phyloP scores from a whole-genome alignment of 345 rosid genomes.

The Reutealis trisperma region DNA sequence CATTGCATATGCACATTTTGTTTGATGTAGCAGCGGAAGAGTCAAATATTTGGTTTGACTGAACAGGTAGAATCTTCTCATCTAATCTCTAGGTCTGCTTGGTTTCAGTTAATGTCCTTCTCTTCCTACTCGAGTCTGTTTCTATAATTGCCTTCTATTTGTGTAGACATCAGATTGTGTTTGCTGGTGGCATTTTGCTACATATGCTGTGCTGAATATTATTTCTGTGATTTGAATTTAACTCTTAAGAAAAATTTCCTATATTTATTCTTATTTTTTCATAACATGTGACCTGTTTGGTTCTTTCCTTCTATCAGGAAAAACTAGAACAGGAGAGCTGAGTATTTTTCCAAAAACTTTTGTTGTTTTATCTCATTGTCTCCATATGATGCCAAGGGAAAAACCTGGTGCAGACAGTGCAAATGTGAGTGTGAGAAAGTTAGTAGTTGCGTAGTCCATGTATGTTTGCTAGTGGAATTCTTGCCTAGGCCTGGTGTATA shows the following conservation, averaged over 20 bases:
- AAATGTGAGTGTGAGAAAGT: constrained; percentile 44
- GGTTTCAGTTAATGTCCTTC: not conserved
- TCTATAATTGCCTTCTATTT: not conserved
- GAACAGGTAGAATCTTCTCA: not conserved
- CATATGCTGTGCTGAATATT: not conserved
- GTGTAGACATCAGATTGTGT: not conserved
- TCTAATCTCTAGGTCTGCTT: not conserved
- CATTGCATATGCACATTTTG: not conserved
- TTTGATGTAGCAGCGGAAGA: not conserved
- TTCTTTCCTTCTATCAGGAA: constrained; percentile 47
- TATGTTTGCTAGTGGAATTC: not conserved
- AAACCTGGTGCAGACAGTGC: constrained; percentile 45
- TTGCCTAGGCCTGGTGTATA: too few species aligned
- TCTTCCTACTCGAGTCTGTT: too few species aligned
- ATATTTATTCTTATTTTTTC: not conserved
- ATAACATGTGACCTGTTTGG: not conserved
- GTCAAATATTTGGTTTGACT: not conserved
- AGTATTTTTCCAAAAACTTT: constrained; percentile 75
- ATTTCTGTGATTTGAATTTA: not conserved
- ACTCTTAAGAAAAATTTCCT: not conserved
- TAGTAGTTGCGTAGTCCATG: constrained; percentile 1
- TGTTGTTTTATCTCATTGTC: constrained; percentile 76
- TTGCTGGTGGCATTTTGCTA: not conserved
- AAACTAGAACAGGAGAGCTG: constrained; percentile 90
- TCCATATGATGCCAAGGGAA: constrained; percentile 94